Conservation (phyloP, 768 basidiomycete genomes). For the Multifurca ochricompacta region DNA sequence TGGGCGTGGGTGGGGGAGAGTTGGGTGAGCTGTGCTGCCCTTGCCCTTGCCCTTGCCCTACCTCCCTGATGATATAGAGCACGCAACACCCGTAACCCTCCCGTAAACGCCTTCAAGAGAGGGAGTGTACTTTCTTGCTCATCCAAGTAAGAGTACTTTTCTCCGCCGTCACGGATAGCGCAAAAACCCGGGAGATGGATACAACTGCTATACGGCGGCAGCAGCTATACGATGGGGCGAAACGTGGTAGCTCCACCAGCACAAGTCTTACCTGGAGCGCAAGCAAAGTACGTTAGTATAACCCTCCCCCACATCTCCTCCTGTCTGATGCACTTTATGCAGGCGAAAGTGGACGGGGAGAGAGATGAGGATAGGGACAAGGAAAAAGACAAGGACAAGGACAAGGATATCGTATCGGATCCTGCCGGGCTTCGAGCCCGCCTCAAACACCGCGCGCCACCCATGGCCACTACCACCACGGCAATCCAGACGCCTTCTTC, state of each 20-base stretch:
- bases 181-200: background rate
- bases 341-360: background rate
- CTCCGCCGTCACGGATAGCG: background rate
- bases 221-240: background rate
- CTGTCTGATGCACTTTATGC: background rate
- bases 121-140: too few species aligned
- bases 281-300: slow-evolving; percentile 1
- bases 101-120: background rate
- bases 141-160: background rate
- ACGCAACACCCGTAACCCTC: background rate
- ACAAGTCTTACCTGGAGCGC: background rate
- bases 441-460: slow-evolving; percentile 1
- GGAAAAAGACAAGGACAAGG: background rate
- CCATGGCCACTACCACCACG: background rate
- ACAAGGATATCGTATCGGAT: background rate
- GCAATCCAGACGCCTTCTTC: too few species aligned
- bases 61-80: background rate
- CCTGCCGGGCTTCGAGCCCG: slow-evolving; percentile 4
- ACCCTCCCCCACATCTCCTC: too few species aligned
- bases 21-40: too few species aligned
- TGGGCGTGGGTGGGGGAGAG: too few species aligned
- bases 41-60: slow-evolving; percentile 10
- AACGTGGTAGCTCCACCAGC: background rate
- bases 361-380: background rate
- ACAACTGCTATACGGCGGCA: background rate